These are phyloP conservation scores for Striga hermonthica DNA, from an alignment of 305 asterid species.

Conservation along the genomic window DNA sequence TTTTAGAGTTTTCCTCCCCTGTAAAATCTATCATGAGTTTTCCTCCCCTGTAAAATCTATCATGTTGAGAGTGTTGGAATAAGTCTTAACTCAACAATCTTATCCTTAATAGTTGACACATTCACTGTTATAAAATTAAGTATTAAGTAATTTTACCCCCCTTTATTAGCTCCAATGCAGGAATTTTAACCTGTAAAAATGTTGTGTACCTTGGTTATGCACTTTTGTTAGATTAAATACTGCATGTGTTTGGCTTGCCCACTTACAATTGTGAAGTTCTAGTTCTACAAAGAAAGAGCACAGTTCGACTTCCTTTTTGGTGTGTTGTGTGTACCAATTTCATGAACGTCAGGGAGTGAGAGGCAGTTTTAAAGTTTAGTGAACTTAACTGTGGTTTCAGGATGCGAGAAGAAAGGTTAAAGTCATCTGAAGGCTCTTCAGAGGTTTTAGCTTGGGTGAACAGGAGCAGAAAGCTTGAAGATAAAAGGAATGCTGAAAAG, in stretches of 20 bases:
- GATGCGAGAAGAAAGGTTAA: constrained; percentile 81
- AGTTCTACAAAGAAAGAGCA: background rate
- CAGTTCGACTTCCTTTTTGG: constrained; percentile 13
- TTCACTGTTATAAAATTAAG: background rate
- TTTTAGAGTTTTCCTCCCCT: background rate
- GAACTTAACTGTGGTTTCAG: constrained; percentile 40
- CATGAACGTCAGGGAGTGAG: constrained; percentile 9
- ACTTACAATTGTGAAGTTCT: background rate
- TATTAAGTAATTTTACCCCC: background rate
- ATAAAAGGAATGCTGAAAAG: constrained; percentile 61
- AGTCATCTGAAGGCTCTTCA: constrained; percentile 63
- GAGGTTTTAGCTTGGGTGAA: constrained; percentile 76
- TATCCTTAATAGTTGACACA: background rate
- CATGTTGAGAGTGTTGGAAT: background rate
- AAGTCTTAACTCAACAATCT: constrained; percentile 15
- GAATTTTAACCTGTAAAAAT: constrained; percentile 6
- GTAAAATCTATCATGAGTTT: background rate
- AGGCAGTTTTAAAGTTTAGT: constrained; percentile 1
- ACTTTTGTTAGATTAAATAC: constrained; percentile 12
- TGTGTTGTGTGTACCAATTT: background rate
- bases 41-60: background rate
- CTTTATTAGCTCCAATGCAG: constrained; percentile 13
- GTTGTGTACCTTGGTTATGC: constrained; percentile 10
- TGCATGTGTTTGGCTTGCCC: background rate
- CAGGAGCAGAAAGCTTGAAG: constrained; percentile 78